A percentile compares a stretch with the other conserved stretches of the same genome.
These are phyloP conservation scores for Agrostemma githago DNA, from an alignment of 148 eudicot genomes.

Conservation along the genomic window DNA sequence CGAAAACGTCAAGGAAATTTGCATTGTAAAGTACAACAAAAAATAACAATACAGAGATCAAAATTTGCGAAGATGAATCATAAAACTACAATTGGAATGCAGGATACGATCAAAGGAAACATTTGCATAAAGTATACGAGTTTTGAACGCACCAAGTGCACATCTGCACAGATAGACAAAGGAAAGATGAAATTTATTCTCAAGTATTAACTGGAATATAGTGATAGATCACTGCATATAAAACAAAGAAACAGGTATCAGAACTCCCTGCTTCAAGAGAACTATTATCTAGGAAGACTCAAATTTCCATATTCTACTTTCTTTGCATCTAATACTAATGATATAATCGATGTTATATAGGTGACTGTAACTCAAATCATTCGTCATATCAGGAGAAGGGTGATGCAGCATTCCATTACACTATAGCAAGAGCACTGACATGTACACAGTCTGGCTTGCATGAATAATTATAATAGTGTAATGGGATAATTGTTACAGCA, in stretches of 20 bases:
- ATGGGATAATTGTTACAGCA: neutral
- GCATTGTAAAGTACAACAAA: constrained; percentile 7
- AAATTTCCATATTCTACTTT: neutral
- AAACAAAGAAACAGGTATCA: neutral
- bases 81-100: constrained; percentile 45
- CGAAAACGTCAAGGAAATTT: constrained; percentile 35
- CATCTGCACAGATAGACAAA: constrained; percentile 55
- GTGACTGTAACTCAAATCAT: neutral
- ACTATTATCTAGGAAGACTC: neutral
- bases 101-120: constrained; percentile 97
- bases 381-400: constrained; percentile 8
- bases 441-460: neutral
- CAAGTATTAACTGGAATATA: constrained; percentile 8
- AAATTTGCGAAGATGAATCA: neutral
- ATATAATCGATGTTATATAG: neutral
- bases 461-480: neutral
- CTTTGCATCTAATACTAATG: neutral
- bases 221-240: neutral
- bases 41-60: constrained; percentile 2
- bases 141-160: constrained; percentile 79
- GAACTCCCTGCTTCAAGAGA: constrained; percentile 1
- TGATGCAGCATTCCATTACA: constrained; percentile 8
- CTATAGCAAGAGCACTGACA: neutral
- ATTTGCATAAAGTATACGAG: constrained; percentile 87
- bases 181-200: constrained; percentile 15